These are phyloP conservation scores for Mercurialis annua DNA, from an alignment of 345 rosid species.

Conservation along the genomic window DNA sequence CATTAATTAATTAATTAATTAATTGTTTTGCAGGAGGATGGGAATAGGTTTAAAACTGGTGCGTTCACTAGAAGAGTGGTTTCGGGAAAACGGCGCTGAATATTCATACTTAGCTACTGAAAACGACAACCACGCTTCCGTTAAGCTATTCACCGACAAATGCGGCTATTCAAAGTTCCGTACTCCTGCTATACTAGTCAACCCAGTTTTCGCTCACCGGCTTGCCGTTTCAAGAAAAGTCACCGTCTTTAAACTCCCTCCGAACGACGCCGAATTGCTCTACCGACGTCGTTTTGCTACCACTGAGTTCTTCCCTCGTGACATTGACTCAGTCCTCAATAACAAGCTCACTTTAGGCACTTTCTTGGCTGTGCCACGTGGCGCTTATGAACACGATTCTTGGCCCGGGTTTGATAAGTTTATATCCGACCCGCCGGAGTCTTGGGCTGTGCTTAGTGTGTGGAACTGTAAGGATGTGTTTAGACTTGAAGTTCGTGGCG, in stretches of 20 bases:
- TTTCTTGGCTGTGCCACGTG: constrained; percentile 75
- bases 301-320: constrained; percentile 93
- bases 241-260: constrained; percentile 43
- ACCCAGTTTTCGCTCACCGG: constrained; percentile 89
- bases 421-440: constrained; percentile 65
- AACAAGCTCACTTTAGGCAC: constrained; percentile 78
- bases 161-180: constrained; percentile 92
- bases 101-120: constrained; percentile 93
- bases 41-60: constrained; percentile 82
- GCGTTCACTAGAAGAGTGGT: constrained; percentile 70
- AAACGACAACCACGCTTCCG: constrained; percentile 84
- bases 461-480: constrained; percentile 88
- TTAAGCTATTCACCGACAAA: constrained; percentile 80
- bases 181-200: constrained; percentile 76
- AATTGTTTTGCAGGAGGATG: constrained; percentile 56
- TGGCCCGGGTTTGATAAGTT: constrained; percentile 68
- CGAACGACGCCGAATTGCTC: constrained; percentile 61
- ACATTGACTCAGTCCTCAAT: constrained; percentile 73
- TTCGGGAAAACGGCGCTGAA: constrained; percentile 68
- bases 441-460: constrained; percentile 83
- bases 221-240: constrained; percentile 42
- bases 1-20: neutral
- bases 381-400: constrained; percentile 14
- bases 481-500: constrained; percentile 73
- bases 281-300: constrained; percentile 76